Evolutionary conservation across 208 protist species (phyloP), one percentile per base, ranked within the genome.

Genomic region (Crithidia mellificae): DNA sequence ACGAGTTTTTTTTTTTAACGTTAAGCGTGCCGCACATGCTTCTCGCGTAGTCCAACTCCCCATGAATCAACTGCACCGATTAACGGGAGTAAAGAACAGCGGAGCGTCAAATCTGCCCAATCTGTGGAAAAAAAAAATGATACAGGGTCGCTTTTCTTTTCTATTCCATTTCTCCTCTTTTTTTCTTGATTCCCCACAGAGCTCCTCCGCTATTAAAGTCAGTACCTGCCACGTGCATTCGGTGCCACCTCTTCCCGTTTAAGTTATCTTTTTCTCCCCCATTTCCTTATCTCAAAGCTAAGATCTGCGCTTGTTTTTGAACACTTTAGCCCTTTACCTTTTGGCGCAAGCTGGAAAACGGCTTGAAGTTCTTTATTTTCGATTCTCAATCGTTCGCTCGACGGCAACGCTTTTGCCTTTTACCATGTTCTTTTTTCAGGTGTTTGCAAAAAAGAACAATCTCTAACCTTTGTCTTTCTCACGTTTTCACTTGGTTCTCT

Each of bases 31-130:
- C n/a, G n/a, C n/a, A n/a, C n/a, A n/a, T n/a, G n/a, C n/a, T n/a
- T n/a, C n/a, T n/a, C n/a, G n/a, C n/a, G n/a, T n/a, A n/a, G n/a
- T n/a, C n/a, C 46, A 32, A 6, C 19, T 30, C 11, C 61, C 19
- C 22, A 50, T 49, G 32, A 29, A 58, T 58, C 34, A 58, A 58
- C 4, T 58, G 2, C 53, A 58, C 29, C 53, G 53, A 58, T 43
- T 9, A 19, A 58, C 19, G 29, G 53, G 29, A 29, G 50, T 36
- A 15, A 20, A 46, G n/a, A 15, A 46, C 3, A 20, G 41, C n/a
- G 3, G 4, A 6, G n/a, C 41, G 41, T 46, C 8, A 46, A n/a
- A 17, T 15, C n/a, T 6, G 12, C 3, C 8, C 17, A 15, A 5
- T 46, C 12, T n/a, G 8, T 8, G 29, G 22, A 6, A 30, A 6